Evolutionary conservation across 2,329 filamentous ascomycete species (phyloP).

Genomic region (Helotiales sp.): DNA sequence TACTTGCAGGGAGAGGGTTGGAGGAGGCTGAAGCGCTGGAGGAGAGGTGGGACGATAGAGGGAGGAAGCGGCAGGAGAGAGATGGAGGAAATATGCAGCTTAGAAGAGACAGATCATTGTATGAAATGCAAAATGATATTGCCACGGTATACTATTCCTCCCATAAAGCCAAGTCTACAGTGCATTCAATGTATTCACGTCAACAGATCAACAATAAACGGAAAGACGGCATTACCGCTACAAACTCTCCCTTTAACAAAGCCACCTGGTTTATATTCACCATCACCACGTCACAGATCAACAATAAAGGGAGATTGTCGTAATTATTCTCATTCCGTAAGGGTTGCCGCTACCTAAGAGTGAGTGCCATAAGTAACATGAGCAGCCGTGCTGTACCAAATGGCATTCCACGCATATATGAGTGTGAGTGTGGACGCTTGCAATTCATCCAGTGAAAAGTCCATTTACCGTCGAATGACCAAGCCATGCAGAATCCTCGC

Average conservation of each 20-base stretch:
- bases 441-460: conserved; percentile 4
- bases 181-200: too few relatives aligned
- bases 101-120: not conserved
- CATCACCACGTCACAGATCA: not conserved
- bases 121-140: too few relatives aligned
- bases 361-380: not conserved
- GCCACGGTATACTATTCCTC: too few relatives aligned
- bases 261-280: not conserved
- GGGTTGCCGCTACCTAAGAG: not conserved
- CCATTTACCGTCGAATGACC: not conserved
- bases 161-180: too few relatives aligned
- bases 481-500: not conserved
- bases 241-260: too few relatives aligned
- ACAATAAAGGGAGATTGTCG: not conserved
- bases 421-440: conserved; percentile 5
- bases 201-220: too few relatives aligned
- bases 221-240: not conserved
- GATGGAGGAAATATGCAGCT: too few relatives aligned
- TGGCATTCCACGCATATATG: conserved; percentile 1
- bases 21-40: not conserved
- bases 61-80: too few relatives aligned
- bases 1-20: not conserved
- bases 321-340: not conserved
- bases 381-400: conserved; percentile 4
- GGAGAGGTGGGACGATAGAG: too few relatives aligned